These are phyloP conservation scores for Oryza meridionalis DNA, from an alignment of 176 grass and related monocot genomes.

Conservation along the genomic window DNA sequence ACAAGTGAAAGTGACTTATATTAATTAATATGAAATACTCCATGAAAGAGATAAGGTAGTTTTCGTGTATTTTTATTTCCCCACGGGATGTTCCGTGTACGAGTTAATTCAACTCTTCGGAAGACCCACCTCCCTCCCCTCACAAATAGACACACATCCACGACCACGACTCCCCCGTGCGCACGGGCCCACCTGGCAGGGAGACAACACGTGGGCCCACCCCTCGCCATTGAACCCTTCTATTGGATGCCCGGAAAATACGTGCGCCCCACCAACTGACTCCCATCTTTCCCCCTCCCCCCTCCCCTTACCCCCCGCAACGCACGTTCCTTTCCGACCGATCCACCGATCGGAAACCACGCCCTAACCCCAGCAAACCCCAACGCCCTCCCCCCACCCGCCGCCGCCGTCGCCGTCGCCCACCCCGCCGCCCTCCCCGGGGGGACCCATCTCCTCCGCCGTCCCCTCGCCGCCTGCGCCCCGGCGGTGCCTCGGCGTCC, in stretches of 20 bases:
- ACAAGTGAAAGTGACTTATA: too few species aligned
- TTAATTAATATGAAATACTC: too few species aligned
- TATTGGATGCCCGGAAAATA: constrained; percentile 23
- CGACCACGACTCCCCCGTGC: neutral
- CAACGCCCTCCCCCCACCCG: too few species aligned
- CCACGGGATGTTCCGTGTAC: too few species aligned
- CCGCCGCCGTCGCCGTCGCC: neutral
- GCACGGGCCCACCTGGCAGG: neutral
- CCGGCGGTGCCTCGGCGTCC: too few species aligned
- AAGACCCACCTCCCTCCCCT: too few species aligned
- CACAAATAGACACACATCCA: too few species aligned
- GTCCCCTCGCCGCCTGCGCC: neutral
- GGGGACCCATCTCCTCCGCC: neutral
- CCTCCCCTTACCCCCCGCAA: neutral
- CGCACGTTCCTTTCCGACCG: constrained; percentile 35
- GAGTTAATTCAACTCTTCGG: too few species aligned
- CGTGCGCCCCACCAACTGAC: constrained; percentile 31
- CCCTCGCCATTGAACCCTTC: neutral
- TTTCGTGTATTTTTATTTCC: too few species aligned
- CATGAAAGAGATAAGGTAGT: too few species aligned
- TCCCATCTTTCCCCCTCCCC: neutral
- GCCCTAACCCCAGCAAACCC: too few species aligned
- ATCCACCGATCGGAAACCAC: neutral
- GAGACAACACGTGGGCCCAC: neutral
- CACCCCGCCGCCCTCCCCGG: neutral